Conservation (phyloP, 1,284 basidiomycete genomes). For the Peniophora sp. region DNA sequence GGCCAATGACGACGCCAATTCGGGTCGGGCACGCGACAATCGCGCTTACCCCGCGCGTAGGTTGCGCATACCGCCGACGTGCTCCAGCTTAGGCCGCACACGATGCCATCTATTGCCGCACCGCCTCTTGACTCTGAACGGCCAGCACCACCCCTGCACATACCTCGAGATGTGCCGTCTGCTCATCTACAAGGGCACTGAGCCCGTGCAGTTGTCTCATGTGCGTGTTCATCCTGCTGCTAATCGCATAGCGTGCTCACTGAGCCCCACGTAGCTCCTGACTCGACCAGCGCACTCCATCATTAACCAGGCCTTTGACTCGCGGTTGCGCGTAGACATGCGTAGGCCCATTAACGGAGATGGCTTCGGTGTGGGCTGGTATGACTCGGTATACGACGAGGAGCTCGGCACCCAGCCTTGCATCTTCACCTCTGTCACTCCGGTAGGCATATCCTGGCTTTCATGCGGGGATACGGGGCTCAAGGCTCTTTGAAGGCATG, state of each 20-base stretch:
- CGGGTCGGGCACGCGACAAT: too few species aligned
- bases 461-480: neutral
- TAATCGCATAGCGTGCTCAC: neutral
- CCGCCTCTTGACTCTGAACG: constrained; percentile 1
- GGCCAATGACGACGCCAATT: too few species aligned
- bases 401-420: constrained; percentile 84
- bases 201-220: constrained; percentile 83
- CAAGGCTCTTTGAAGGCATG: constrained; percentile 53
- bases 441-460: constrained; percentile 38
- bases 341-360: constrained; percentile 89
- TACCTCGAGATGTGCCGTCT: constrained; percentile 74
- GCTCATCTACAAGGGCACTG: constrained; percentile 86
- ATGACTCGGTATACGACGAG: constrained; percentile 72
- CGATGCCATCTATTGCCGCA: neutral
- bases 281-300: constrained; percentile 92
- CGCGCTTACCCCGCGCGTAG: neutral
- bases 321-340: constrained; percentile 73
- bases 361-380: constrained; percentile 95
- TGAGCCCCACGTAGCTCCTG: constrained; percentile 55
- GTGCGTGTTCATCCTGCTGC: constrained; percentile 26
- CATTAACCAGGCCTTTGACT: constrained; percentile 93
- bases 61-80: neutral
- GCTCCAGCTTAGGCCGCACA: constrained; percentile 5
- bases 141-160: constrained; percentile 1
- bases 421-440: constrained; percentile 94